Evolutionary conservation across 768 basidiomycete genomes (phyloP).

Genomic region (Mrakia blollopis): DNA sequence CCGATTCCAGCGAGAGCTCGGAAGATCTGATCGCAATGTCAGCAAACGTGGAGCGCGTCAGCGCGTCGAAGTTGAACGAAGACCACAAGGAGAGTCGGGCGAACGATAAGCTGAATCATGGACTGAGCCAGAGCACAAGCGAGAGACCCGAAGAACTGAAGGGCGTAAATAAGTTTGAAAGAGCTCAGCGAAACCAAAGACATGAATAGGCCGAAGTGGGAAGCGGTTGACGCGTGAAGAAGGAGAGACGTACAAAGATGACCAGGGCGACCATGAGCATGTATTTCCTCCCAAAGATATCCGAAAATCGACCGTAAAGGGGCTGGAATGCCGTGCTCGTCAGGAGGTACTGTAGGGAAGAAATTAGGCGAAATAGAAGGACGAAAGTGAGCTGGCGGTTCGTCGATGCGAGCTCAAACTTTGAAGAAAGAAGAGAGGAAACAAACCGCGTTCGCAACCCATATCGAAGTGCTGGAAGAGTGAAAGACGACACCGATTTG

Average conservation of each 20-base stretch:
- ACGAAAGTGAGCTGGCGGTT: too few species aligned
- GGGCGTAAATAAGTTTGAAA: slow-evolving; percentile 55
- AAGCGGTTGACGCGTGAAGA: neutral
- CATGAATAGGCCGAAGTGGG: neutral
- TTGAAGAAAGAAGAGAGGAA: slow-evolving; percentile 49
- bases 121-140: slow-evolving; percentile 62
- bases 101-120: slow-evolving; percentile 59
- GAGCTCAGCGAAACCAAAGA: slow-evolving; percentile 46
- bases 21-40: slow-evolving; percentile 60
- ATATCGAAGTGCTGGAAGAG: slow-evolving; percentile 59
- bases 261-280: slow-evolving; percentile 57
- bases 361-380: neutral
- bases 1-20: slow-evolving; percentile 65
- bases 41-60: slow-evolving; percentile 50
- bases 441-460: slow-evolving; percentile 69
- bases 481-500: slow-evolving; percentile 63
- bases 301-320: slow-evolving; percentile 45
- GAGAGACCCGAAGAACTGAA: slow-evolving; percentile 56
- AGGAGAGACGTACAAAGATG: neutral
- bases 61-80: neutral
- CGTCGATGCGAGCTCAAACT: too few species aligned
- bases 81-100: too few species aligned
- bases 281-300: slow-evolving; percentile 54
- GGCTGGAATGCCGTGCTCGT: slow-evolving; percentile 41
- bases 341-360: neutral